Evolutionary conservation across 1,284 basidiomycete species (phyloP), one percentile per base, ranked within the genome.

Genomic region (Marasmius fiardii): DNA sequence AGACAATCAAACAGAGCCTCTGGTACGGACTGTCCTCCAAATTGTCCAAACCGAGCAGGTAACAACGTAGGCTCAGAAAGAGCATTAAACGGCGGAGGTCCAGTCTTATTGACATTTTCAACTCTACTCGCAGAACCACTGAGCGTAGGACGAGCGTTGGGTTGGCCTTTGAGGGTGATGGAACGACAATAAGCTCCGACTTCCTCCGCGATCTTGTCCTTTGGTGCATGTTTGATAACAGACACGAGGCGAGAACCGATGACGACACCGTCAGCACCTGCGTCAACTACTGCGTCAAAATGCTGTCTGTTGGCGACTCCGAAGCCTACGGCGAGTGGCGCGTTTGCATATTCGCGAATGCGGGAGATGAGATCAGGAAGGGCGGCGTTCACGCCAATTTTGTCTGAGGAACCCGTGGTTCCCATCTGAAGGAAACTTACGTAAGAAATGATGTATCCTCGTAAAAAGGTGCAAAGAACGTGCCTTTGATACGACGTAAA

Each of bases 1-100:
- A 98, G 79, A 66, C 92, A 94, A 66, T 95, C 95, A 61, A 95
- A 89, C 26, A 99, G 78, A 6, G 94, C 88, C 73, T 99, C 97
- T 1, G 97, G 93, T 4, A 98, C 95, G 71, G 94, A 99, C 65
- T 98, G 95, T 1, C 97, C 97, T 33, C 97, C 97, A 67, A 97
- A 99, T 58, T 93, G 78, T 52, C 97, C 97, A 64, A 99, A 99
- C 49, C 95, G 83, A 6, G 85, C 79, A 3, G 95, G 93, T 1
- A 96, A 75, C 14, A 80, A 74, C 48, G 73, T 74, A 14, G 70
- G 61, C 44, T 77, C 74, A 0, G 75, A 67, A 16, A 65, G 58
- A 20, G 67, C 64, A 43, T 70, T 66, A 10, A 61, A 49, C 10
- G 54, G 26, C 12, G 70, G 60, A n/a, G n/a, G n/a, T n/a, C n/a